A percentile compares a stretch with the other conserved stretches of the same genome.
These are phyloP conservation scores for Arctium lappa DNA, from an alignment of 129 eudicot genomes.

Conservation along the genomic window DNA sequence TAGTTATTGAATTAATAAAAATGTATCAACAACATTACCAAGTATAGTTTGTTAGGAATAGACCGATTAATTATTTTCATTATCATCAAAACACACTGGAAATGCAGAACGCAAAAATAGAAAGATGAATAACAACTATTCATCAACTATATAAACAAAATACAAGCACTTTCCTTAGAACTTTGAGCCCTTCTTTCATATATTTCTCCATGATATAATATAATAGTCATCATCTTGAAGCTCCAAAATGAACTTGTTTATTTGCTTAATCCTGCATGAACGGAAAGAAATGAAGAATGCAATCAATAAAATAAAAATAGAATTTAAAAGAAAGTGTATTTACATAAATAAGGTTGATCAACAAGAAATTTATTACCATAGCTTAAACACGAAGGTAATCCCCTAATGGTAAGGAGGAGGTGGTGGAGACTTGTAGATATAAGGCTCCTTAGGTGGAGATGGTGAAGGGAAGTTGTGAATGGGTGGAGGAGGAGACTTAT, in stretches of 20 bases:
- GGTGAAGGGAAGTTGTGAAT: no score
- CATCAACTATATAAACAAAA: neutral
- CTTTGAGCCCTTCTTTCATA: neutral
- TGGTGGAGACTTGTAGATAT: no score
- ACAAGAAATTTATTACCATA: neutral
- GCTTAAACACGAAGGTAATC: neutral
- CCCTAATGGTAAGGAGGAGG: neutral
- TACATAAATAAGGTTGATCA: no score
- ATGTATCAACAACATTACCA: neutral
- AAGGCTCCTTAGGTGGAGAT: no score
- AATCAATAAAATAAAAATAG: neutral
- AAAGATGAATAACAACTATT: neutral
- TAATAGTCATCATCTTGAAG: neutral
- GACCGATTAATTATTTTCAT: no score
- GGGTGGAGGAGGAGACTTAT: no score
- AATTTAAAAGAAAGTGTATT: no score
- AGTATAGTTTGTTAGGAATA: no score
- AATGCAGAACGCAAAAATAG: neutral
- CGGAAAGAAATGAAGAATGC: neutral
- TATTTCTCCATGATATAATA: no score
- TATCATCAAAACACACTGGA: neutral
- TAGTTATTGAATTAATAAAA: no score
- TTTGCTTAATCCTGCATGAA: neutral
- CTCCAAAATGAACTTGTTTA: neutral
- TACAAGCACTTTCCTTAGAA: neutral